Conservation (phyloP, 805 yeast species). For the Millerago galiae region DNA sequence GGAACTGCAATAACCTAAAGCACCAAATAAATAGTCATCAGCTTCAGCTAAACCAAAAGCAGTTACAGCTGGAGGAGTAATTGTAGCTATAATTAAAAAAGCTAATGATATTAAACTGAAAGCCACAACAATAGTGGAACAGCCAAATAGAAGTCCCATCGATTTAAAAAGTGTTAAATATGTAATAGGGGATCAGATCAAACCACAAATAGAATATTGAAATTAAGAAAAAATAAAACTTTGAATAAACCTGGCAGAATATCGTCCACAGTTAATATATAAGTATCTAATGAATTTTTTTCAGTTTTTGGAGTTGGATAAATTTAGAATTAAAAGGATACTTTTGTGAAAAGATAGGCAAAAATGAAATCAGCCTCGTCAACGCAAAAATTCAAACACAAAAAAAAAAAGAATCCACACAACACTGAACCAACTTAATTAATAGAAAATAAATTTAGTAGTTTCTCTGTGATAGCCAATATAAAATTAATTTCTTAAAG, state of each 20-base stretch:
- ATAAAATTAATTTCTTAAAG: no score
- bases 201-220: no score
- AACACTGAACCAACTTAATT: no score
- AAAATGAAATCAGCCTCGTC: neutral
- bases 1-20: constrained; percentile 55
- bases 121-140: constrained; percentile 35
- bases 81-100: constrained; percentile 51
- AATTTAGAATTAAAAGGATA: neutral
- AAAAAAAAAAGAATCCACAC: neutral
- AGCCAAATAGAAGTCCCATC: constrained; percentile 24
- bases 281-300: neutral
- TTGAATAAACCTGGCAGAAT: no score
- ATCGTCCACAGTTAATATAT: no score
- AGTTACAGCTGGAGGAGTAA: constrained; percentile 53
- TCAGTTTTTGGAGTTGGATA: neutral
- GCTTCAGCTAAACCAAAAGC: constrained; percentile 45
- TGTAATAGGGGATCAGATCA: neutral
- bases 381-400: neutral
- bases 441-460: no score
- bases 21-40: constrained; percentile 46
- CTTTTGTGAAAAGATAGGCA: neutral
- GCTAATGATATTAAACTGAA: constrained; percentile 51
- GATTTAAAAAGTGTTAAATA: neutral
- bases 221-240: no score
- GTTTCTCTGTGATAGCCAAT: no score